These are phyloP conservation scores for Eucalyptus globulus DNA, from an alignment of 345 rosid genomes.

Conservation along the genomic window DNA sequence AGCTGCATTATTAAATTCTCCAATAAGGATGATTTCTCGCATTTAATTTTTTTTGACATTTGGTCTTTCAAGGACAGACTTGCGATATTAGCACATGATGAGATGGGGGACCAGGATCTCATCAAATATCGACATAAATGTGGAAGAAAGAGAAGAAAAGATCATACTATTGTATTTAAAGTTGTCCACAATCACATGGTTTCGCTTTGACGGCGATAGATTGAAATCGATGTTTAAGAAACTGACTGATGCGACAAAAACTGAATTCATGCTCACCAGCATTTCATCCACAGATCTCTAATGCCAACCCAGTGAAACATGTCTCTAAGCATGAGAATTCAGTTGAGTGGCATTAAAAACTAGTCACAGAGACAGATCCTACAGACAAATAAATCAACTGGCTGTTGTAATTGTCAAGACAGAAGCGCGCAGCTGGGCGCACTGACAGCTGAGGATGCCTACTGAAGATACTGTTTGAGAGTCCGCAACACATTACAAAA, in stretches of 20 bases:
- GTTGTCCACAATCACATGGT: not conserved
- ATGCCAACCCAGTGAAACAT: not conserved
- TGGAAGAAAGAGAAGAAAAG: not conserved
- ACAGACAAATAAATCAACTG: not conserved
- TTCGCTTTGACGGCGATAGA: rapidly evolving
- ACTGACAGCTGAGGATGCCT: not conserved
- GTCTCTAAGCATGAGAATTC: not conserved
- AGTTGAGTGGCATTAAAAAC: not conserved
- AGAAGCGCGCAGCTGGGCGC: not conserved
- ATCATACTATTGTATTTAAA: not conserved
- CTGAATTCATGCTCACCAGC: not conserved
- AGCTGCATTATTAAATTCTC: not conserved
- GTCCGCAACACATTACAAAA: not conserved
- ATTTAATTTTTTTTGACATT: no score
- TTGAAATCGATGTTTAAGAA: not conserved
- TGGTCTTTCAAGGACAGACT: not conserved
- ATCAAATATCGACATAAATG: not conserved
- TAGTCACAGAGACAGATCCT: not conserved
- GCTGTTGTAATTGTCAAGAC: not conserved
- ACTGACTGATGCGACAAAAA: not conserved
- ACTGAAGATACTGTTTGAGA: not conserved
- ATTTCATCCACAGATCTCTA: not conserved
- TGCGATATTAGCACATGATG: not conserved
- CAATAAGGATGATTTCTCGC: not conserved
- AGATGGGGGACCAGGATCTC: rapidly evolving